Conservation (phyloP, 352 stramenopile genomes). For the Phytophthora podocarpi region DNA sequence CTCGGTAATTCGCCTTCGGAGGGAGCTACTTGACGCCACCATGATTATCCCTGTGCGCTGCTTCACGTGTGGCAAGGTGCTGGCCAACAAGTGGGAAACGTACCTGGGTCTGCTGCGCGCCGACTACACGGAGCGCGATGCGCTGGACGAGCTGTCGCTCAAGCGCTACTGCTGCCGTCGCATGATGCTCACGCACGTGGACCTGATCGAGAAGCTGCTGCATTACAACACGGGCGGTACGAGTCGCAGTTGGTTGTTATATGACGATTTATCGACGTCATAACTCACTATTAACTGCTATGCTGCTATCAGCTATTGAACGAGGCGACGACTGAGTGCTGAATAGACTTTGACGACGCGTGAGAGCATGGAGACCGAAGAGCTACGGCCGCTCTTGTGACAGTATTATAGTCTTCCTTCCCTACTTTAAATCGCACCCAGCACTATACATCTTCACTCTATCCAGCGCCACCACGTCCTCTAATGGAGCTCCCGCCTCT, state of each 20-base stretch:
- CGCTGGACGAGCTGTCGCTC: conserved; percentile 97
- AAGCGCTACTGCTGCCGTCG: conserved; percentile 99
- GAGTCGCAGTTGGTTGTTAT: conserved; percentile 15
- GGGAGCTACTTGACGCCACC: not conserved
- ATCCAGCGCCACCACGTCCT: not conserved
- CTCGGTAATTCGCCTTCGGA: conserved; percentile 24
- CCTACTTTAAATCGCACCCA: conserved; percentile 48
- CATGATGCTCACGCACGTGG: conserved; percentile 99
- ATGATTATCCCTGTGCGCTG: conserved; percentile 99
- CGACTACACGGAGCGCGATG: conserved; percentile 97
- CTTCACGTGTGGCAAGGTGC: conserved; percentile 99
- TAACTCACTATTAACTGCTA: too few species aligned
- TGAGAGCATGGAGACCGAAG: conserved; percentile 34
- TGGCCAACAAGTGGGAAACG: conserved; percentile 99
- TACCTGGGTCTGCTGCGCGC: conserved; percentile 97
- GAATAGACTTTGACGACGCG: not conserved
- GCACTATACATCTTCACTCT: conserved; percentile 17
- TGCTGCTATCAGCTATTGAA: conserved; percentile 68
- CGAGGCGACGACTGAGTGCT: conserved; percentile 68
- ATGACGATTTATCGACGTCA: too few species aligned
- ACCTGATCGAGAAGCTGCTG: conserved; percentile 99
- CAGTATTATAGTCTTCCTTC: conserved; percentile 47
- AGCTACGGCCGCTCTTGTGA: conserved; percentile 36
- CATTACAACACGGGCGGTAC: conserved; percentile 98
- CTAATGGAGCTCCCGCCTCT: not conserved